phyloP scores from a whole-genome alignment of 2,329 filamentous ascomycete genomes.

The Ceratocystis huliohia region DNA sequence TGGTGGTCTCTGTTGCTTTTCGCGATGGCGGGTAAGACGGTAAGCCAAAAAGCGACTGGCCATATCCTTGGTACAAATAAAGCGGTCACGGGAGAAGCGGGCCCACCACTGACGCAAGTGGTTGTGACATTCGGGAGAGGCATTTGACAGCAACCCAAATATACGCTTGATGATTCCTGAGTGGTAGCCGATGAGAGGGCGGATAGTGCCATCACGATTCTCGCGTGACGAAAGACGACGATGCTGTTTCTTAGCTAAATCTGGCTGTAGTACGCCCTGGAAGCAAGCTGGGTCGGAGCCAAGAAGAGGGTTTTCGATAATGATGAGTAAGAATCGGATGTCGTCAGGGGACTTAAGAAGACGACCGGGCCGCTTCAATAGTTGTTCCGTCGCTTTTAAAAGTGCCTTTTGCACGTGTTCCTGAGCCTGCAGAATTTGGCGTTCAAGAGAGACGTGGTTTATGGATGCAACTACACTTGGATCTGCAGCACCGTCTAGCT shows the following conservation, averaged over 20 bases:
- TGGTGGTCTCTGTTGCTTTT: constrained; percentile 48
- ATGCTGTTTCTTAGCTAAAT: background rate
- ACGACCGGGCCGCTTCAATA: constrained; percentile 67
- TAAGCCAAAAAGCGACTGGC: constrained; percentile 70
- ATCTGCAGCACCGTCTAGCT: constrained; percentile 16
- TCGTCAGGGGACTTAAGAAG: constrained; percentile 56
- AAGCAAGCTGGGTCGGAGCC: constrained; percentile 36
- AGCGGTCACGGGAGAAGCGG: constrained; percentile 52
- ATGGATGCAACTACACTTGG: background rate
- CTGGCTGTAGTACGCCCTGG: constrained; percentile 31
- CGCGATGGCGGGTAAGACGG: constrained; percentile 57
- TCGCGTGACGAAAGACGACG: constrained; percentile 11
- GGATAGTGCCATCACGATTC: constrained; percentile 14
- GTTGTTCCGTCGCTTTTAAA: constrained; percentile 63
- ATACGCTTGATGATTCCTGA: constrained; percentile 77
- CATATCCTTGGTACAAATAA: constrained; percentile 63
- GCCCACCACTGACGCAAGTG: constrained; percentile 69
- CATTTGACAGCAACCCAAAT: constrained; percentile 64
- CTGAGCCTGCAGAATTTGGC: constrained; percentile 43
- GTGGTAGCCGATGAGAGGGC: constrained; percentile 44
- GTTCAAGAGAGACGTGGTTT: constrained; percentile 36
- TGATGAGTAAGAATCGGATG: constrained; percentile 63
- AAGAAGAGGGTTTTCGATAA: constrained; percentile 67
- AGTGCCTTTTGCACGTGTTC: constrained; percentile 56
- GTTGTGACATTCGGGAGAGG: constrained; percentile 62